Conservation (phyloP, 2,329 filamentous ascomycete species). For the Orbilia ellipsospora region DNA sequence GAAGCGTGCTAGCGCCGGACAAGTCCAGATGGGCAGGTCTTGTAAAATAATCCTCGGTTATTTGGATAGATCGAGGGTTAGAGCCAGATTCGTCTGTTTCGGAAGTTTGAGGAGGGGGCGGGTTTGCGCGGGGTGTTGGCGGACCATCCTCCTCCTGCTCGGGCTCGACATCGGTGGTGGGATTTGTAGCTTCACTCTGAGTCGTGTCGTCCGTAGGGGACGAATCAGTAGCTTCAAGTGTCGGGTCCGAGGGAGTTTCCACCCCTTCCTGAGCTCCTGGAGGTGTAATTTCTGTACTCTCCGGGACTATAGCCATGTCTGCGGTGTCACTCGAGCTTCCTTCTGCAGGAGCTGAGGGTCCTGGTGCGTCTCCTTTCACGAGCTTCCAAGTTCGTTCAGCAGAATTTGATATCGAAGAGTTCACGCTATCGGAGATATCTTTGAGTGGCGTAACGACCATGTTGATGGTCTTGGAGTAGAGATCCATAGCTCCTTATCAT, state of each 20-base stretch:
- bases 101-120: conserved; percentile 1
- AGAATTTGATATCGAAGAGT: conserved; percentile 51
- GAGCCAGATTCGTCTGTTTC: neutral
- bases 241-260: neutral
- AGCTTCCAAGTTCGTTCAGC: conserved; percentile 52
- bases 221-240: neutral
- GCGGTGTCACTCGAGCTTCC: conserved; percentile 34
- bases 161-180: conserved; percentile 5
- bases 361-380: conserved; percentile 30
- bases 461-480: conserved; percentile 55
- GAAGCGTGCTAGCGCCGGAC: conserved; percentile 37
- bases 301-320: conserved; percentile 17
- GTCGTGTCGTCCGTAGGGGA: neutral
- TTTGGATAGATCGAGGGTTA: conserved; percentile 21
- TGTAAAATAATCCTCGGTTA: conserved; percentile 51
- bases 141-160: conserved; percentile 37
- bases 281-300: neutral
- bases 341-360: conserved; percentile 15
- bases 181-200: conserved; percentile 1
- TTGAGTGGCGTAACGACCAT: conserved; percentile 55
- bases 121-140: conserved; percentile 33
- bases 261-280: conserved; percentile 11
- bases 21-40: conserved; percentile 34
- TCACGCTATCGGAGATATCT: conserved; percentile 55
- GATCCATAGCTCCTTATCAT: conserved; percentile 53